Percentiles rank a stretch among this genome's conserved stretches.
Conservation (phyloP, 1,284 basidiomycete genomes). For the Apiotrichum porosum region DNA sequence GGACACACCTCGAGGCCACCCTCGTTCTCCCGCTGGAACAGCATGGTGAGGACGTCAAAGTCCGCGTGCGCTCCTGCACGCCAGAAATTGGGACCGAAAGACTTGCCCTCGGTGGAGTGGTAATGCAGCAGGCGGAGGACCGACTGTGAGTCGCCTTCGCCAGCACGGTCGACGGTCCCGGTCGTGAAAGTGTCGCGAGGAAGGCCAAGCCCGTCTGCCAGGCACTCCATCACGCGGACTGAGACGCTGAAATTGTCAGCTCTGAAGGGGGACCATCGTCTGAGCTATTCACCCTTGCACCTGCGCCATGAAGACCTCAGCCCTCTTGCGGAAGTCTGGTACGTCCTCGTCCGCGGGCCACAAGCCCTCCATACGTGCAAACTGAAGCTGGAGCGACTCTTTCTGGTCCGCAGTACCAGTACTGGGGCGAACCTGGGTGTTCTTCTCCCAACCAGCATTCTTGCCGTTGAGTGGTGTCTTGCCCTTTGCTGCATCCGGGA, state of each 20-base stretch:
- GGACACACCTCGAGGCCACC: conserved; percentile 37
- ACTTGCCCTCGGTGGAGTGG: conserved; percentile 30
- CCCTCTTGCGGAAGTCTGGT: conserved; percentile 13
- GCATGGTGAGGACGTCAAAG: conserved; percentile 32
- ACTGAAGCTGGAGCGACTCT: conserved; percentile 22
- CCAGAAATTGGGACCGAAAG: conserved; percentile 33
- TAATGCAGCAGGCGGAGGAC: conserved; percentile 33
- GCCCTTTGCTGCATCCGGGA: conserved; percentile 12
- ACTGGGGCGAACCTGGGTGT: conserved; percentile 15
- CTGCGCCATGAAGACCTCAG: conserved; percentile 28
- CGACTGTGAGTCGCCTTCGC: conserved; percentile 27
- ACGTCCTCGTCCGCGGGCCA: conserved; percentile 28
- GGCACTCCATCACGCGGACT: conserved; percentile 32
- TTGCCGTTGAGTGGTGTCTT: conserved; percentile 15
- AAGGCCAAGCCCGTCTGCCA: conserved; percentile 31
- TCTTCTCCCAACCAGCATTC: conserved; percentile 20
- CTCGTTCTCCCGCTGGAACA: conserved; percentile 35
- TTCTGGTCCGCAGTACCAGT: conserved; percentile 18
- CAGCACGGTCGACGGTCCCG: conserved; percentile 23
- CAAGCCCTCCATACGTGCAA: conserved; percentile 33
- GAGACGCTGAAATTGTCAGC: conserved; percentile 23
- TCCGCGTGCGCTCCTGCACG: conserved; percentile 36
- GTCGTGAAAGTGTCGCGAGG: conserved; percentile 26
- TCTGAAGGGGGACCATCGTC: no score
- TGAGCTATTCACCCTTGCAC: conserved; percentile 17